Evolutionary conservation across 148 eudicot species (phyloP).

Genomic region (Spergularia bocconei): DNA sequence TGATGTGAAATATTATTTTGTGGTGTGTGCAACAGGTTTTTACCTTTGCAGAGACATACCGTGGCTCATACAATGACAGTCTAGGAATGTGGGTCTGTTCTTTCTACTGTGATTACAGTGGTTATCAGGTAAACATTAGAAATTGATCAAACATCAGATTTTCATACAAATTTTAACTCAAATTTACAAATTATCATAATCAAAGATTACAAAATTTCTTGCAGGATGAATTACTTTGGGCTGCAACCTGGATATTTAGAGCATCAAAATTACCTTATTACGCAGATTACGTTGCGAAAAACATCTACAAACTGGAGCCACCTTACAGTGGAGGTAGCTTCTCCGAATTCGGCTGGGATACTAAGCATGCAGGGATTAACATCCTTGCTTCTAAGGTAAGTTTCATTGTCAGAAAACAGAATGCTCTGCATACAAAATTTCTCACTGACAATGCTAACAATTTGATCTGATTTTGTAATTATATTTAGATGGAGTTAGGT

Average conservation of each 20-base stretch:
- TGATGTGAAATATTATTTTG: background rate
- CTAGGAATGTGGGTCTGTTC: slow-evolving; percentile 31
- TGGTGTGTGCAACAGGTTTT: slow-evolving; percentile 38
- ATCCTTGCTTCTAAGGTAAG: slow-evolving; percentile 62
- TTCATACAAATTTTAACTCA: no score
- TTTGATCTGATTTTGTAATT: background rate
- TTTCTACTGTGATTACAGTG: slow-evolving; percentile 36
- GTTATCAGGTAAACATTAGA: slow-evolving; percentile 38
- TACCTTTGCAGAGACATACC: slow-evolving; percentile 57
- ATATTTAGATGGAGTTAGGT: slow-evolving; percentile 26
- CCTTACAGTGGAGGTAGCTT: slow-evolving; percentile 27
- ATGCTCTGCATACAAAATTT: background rate
- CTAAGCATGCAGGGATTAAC: slow-evolving; percentile 65
- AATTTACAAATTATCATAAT: no score
- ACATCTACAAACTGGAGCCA: slow-evolving; percentile 30
- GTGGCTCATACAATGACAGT: slow-evolving; percentile 56
- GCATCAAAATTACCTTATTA: slow-evolving; percentile 43
- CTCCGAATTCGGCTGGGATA: slow-evolving; percentile 71
- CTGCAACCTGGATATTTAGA: slow-evolving; percentile 67
- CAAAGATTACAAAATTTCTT: background rate
- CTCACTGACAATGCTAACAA: background rate
- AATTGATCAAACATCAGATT: background rate
- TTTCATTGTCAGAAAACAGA: background rate
- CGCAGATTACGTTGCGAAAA: slow-evolving; percentile 37
- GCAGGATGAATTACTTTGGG: slow-evolving; percentile 75